Base-by-base conservation (phyloP, 2,329 filamentous ascomycete species). In the Emericellopsis cladophorae region DNA sequence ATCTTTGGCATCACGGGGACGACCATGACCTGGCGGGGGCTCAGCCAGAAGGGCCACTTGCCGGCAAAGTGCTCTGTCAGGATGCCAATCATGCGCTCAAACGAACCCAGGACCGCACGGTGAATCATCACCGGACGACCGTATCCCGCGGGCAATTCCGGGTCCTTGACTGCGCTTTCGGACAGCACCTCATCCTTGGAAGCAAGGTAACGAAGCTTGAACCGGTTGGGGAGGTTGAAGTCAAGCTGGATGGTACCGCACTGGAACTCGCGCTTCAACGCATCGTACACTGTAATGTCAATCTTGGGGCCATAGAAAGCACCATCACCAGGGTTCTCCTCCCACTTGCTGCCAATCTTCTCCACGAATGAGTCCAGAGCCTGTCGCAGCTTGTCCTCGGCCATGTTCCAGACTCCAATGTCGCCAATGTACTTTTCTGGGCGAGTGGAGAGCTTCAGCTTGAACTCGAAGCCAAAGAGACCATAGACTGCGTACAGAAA, bases 291-390 rank as follows among this genome's bases (percentile, higher is more conserved):
- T 46, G 86, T 93, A 55, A 98, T 92, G 54, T 98, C 92, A 52
- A 96, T 95, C 76, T 98, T 98, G 40, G 92, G 92, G 2, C 92
- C 92, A 60, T 98, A 98, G 66, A 96, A 98, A 40, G 92, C 92
- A 56, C 92, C 92, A 53, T 98, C 92, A 43, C 90, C 92, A 45
- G 87, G 83, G 62, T 96, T 95, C 40, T 95, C 70, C 59, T 86
- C 83, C 92, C 92, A 98, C 47, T 79, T 69, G 29, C 79, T 72
- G 45, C 81, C 75, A 31, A 61, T 61, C 42, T 61, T 59, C 16
- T 63, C 64, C 42, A 76, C 72, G 60, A 95, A 96, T 46, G 80
- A 73, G 48, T 92, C 75, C 38, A 98, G 71, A 15, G 89, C 86
- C 45, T 80, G 72, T 54, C 79, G 81, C 39, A 98, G 72, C 58